phyloP scores from a whole-genome alignment of 1,284 basidiomycete genomes.

The Trichosporon inkin region DNA sequence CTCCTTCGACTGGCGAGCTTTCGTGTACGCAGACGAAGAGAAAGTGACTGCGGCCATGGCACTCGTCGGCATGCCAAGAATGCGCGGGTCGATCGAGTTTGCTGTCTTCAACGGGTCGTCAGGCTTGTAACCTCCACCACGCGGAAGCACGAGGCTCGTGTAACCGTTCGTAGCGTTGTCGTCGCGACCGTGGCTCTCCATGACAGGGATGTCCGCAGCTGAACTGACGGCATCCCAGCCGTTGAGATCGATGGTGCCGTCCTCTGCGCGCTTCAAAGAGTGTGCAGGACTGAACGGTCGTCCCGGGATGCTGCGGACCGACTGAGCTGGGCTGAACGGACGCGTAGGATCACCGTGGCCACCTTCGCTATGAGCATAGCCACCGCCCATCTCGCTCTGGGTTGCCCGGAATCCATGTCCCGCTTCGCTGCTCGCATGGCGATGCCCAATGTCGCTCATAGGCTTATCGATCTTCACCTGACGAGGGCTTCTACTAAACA shows the following conservation, averaged over 20 bases:
- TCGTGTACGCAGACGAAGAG: slow-evolving; percentile 24
- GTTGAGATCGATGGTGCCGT: not conserved
- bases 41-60: slow-evolving; percentile 77
- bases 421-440: not conserved
- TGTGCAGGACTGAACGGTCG: slow-evolving; percentile 1
- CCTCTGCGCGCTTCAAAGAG: slow-evolving; percentile 5
- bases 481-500: not conserved
- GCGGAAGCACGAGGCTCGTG: slow-evolving; percentile 63
- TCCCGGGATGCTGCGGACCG: not conserved
- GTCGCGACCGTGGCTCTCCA: slow-evolving; percentile 38
- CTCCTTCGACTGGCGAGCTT: slow-evolving; percentile 8
- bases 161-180: slow-evolving; percentile 21
- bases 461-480: not conserved
- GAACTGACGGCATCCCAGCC: slow-evolving; percentile 1
- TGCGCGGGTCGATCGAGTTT: slow-evolving; percentile 62
- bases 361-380: slow-evolving; percentile 4
- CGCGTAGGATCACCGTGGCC: not conserved
- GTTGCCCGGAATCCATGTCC: not conserved
- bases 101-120: slow-evolving; percentile 40
- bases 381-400: not conserved
- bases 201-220: slow-evolving; percentile 17
- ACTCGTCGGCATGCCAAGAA: slow-evolving; percentile 68
- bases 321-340: slow-evolving; percentile 2
- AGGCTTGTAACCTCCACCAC: slow-evolving; percentile 53
- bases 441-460: not conserved